Base-by-base conservation (phyloP, 2,329 filamentous ascomycete genomes). In the Pestalotiopsis sp. region DNA sequence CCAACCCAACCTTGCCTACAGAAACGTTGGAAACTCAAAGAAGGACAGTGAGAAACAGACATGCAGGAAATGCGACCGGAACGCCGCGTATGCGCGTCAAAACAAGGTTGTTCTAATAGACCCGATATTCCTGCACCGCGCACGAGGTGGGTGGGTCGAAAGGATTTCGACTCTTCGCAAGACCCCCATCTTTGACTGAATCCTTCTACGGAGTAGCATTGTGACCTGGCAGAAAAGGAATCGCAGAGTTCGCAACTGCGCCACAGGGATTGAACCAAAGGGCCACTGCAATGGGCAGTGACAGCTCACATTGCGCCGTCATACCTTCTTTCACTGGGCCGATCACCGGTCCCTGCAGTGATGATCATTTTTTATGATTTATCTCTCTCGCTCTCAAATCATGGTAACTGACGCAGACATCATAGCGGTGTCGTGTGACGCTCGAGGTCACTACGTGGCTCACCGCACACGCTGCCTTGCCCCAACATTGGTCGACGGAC, bases 11-110 rank as follows among this genome's bases (percentile, higher is more conserved):
- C 17, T 52, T 31, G 6, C 27, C 27, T 31, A 31, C 14, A 52
- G 45, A 52, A n/a, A n/a, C 27, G 27, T 31, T 31, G 27, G 45
- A 52, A n/a, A 9, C 20, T 52, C 17, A 52, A 52, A 52, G 7
- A n/a, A 52, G 13, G 41, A n/a, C 17, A n/a, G 17, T 9, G 20
- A 52, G 45, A 17, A 52, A n/a, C 17, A 52, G 20, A 17, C 41
- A n/a, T n/a, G 45, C 17, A 31, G 27, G 27, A 31, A 31, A 56
- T 23, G 20, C 49, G 49, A 17, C 49, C 49, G 20, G 49, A 60
- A 60, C 57, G 17, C n/a, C 57, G 31, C 57, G 57, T 60, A 60
- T 60, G 23, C 57, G 57, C 31, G 57, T 60, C 31, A n/a, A 38
- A 60, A 27, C n/a, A 60, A 60, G 57, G 57, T 60, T 27, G 57